These are phyloP conservation scores for Cudoniella acicularis DNA, from an alignment of 495 filamentous ascomycete genomes.

Conservation along the genomic window DNA sequence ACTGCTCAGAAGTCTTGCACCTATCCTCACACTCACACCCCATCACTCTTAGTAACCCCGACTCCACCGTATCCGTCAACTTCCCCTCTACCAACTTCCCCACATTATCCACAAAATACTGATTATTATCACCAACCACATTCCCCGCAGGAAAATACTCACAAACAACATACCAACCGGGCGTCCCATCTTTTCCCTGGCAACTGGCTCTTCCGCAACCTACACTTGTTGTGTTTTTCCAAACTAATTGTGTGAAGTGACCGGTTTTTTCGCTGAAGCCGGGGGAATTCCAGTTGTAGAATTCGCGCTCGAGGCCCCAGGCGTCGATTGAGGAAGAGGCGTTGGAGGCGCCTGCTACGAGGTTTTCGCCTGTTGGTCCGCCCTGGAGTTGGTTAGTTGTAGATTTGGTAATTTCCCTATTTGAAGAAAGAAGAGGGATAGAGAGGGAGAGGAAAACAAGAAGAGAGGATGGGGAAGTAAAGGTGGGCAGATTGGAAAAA, in stretches of 20 bases:
- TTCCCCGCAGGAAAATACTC: constrained; percentile 78
- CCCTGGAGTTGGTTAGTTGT: constrained; percentile 35
- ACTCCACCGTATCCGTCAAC: constrained; percentile 20
- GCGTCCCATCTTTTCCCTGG: constrained; percentile 36
- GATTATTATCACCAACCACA: constrained; percentile 57
- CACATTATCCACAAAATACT: constrained; percentile 35
- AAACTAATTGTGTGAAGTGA: constrained; percentile 84
- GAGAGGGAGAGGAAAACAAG: not conserved
- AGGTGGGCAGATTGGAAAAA: too few species aligned
- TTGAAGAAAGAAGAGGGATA: not conserved
- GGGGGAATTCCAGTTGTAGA: constrained; percentile 55
- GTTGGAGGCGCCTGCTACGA: constrained; percentile 64
- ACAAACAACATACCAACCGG: constrained; percentile 75
- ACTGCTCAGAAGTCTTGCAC: too few species aligned
- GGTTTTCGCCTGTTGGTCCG: constrained; percentile 75
- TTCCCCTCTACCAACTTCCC: constrained; percentile 23
- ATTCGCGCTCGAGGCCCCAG: constrained; percentile 61
- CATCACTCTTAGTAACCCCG: too few species aligned
- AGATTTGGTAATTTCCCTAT: not conserved
- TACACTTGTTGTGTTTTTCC: constrained; percentile 64
- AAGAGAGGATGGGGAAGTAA: not conserved
- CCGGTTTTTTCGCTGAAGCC: constrained; percentile 65
- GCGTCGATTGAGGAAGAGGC: constrained; percentile 54
- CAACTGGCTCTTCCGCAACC: constrained; percentile 68
- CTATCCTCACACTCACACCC: not conserved